A percentile compares a stretch with the other conserved stretches of the same genome.
phyloP scores from a whole-genome alignment of 2,329 filamentous ascomycete genomes.

The Rhexocercosporidium sp. region DNA sequence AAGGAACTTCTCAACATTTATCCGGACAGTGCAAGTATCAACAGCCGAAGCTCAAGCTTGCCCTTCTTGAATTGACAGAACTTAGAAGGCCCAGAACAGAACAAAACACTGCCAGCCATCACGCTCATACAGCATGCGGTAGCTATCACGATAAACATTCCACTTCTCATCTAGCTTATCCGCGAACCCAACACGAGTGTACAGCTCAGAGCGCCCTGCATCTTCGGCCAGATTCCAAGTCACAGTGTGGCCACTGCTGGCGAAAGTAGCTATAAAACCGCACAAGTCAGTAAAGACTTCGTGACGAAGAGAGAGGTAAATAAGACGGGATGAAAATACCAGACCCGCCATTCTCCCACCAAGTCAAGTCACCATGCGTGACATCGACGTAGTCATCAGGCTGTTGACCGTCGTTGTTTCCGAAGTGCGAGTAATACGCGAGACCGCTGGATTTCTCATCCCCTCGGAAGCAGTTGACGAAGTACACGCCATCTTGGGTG shows the following conservation, averaged over 20 bases:
- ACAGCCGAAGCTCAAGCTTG: too few species aligned
- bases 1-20: too few species aligned
- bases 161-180: not conserved
- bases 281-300: too few species aligned
- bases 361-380: slow-evolving; percentile 7
- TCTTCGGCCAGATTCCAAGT: slow-evolving; percentile 1
- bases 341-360: slow-evolving; percentile 18
- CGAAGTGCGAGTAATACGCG: slow-evolving; percentile 9
- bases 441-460: not conserved
- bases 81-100: slow-evolving; percentile 6
- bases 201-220: not conserved
- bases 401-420: slow-evolving; percentile 19
- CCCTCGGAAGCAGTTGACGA: slow-evolving; percentile 3
- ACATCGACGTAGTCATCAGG: slow-evolving; percentile 14
- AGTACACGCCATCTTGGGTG: slow-evolving; percentile 17
- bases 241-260: not conserved
- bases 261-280: not conserved
- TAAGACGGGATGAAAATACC: slow-evolving; percentile 11
- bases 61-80: not conserved
- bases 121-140: not conserved
- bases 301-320: not conserved
- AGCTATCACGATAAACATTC: not conserved
- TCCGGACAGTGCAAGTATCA: too few species aligned
- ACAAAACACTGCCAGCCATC: not conserved
- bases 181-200: slow-evolving; percentile 1